Percentiles rank a stretch among this genome's conserved stretches.
phyloP scores from a whole-genome alignment of 352 stramenopile species.

The Globisporangium lucens region DNA sequence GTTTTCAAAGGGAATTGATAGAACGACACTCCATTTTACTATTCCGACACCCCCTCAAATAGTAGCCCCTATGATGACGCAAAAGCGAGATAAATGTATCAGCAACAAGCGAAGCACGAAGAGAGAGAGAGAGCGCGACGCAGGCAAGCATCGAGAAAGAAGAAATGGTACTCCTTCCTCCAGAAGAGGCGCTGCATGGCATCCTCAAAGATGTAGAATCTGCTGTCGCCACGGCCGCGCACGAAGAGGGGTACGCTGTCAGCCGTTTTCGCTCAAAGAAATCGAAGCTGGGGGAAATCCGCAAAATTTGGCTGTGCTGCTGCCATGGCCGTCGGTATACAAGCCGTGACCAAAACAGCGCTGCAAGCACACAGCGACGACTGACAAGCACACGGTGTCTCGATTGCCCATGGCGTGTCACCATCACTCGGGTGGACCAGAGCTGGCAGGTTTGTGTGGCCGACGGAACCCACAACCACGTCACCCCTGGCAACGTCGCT shows the following conservation, averaged over 20 bases:
- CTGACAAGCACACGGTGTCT: slow-evolving; percentile 2
- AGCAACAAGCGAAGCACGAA: neutral
- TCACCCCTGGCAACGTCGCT: neutral
- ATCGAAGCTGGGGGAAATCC: slow-evolving; percentile 2
- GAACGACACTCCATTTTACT: slow-evolving; percentile 7
- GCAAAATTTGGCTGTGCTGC: neutral
- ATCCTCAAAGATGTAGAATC: slow-evolving; percentile 2
- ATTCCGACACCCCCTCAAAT: neutral
- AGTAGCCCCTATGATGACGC: neutral
- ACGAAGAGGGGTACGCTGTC: neutral
- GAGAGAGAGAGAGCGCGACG: neutral
- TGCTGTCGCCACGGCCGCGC: neutral
- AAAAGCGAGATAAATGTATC: slow-evolving; percentile 2
- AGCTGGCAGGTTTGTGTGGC: slow-evolving; percentile 1
- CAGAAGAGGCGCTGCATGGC: neutral
- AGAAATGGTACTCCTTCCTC: neutral
- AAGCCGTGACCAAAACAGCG: slow-evolving; percentile 1
- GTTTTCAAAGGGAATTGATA: neutral
- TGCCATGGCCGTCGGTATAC: neutral
- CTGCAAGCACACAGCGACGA: neutral
- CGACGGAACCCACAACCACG: slow-evolving; percentile 1
- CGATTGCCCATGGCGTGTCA: neutral
- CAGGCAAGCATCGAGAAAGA: neutral
- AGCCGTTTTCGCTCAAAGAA: slow-evolving; percentile 2
- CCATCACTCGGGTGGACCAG: neutral